Base-by-base conservation (phyloP, 2,329 filamentous ascomycete genomes). In the Dothistroma pini region DNA sequence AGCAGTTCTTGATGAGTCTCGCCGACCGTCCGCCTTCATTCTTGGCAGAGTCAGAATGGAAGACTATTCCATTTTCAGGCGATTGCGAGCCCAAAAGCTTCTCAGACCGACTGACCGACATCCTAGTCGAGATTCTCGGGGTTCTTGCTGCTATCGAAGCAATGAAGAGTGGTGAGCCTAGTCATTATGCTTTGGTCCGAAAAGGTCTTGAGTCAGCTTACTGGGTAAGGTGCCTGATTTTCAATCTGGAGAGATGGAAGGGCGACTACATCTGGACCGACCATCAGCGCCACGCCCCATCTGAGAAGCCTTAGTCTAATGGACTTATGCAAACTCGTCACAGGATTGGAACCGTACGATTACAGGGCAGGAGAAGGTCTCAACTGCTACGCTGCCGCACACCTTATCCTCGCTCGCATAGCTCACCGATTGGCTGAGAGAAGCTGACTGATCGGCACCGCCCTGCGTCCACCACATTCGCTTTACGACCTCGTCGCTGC, bases 71-170 rank as follows among this genome's bases (percentile, higher is more conserved):
- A 1, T 61, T 58, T n/a, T 61, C 59, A 4, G 55, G 44, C 19
- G 59, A 61, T 25, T 55, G 55, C 47, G 38, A 55, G 51, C 59
- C 59, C 16, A 61, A 61, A 16, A 61, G 55, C 16, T 25, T 61
- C 11, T 19, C 58, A 4, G 59, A 61, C 41, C 41, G 31, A 12
- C 59, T 61, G 34, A 29, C 55, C 41, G 59, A 58, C 41, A 55
- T 34, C 25, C 41, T 61, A 16, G 22, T 50, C 9, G 55, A 55
- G n/a, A 51, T 61, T 5, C 59, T 55, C 10, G 59, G 59, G 25
- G 22, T 61, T 7, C 38, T 61, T 22, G 55, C 51, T 35, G 50
- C 56, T 22, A 41, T 34, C 6, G 59, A 61, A 34, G 29, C 41
- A 5, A 22, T 61, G 12, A 35, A 16, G n/a, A 52, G 31, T 31